phyloP scores from a whole-genome alignment of 2,329 filamentous ascomycete genomes.

The Exophiala aquamarina region DNA sequence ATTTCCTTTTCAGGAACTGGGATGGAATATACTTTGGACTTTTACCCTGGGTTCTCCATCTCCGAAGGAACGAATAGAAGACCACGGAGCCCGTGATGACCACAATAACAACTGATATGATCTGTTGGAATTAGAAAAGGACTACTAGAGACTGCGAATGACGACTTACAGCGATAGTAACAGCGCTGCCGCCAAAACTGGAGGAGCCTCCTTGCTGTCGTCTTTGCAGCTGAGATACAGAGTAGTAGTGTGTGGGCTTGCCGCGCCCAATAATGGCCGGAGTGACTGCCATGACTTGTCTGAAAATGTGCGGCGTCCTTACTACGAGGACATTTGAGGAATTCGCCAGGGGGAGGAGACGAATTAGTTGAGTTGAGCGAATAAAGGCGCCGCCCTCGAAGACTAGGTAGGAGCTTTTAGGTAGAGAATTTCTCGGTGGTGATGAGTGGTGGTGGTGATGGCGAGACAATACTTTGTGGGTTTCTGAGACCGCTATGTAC shows the following conservation, averaged over 20 bases:
- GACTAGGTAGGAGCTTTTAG: neutral
- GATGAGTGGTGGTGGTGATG: neutral
- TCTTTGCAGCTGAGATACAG: neutral
- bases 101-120: slow-evolving; percentile 15
- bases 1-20: slow-evolving; percentile 24
- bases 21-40: slow-evolving; percentile 22
- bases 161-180: slow-evolving; percentile 20
- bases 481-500: neutral
- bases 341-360: neutral
- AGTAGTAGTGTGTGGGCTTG: neutral
- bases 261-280: neutral
- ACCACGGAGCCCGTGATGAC: slow-evolving; percentile 14
- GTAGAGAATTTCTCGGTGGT: neutral
- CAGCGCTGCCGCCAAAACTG: slow-evolving; percentile 13
- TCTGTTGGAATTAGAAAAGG: slow-evolving; percentile 10
- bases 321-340: slow-evolving; percentile 16
- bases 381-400: neutral
- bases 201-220: slow-evolving; percentile 11
- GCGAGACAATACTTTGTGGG: too few relatives aligned
- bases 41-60: slow-evolving; percentile 19
- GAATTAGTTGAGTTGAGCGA: neutral
- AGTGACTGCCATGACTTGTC: slow-evolving; percentile 12
- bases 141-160: neutral
- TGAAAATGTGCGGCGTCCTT: neutral
- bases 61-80: slow-evolving; percentile 21